These are phyloP conservation scores for Myxozyma lipomycoides DNA, from an alignment of 805 yeast species.

Conservation along the genomic window DNA sequence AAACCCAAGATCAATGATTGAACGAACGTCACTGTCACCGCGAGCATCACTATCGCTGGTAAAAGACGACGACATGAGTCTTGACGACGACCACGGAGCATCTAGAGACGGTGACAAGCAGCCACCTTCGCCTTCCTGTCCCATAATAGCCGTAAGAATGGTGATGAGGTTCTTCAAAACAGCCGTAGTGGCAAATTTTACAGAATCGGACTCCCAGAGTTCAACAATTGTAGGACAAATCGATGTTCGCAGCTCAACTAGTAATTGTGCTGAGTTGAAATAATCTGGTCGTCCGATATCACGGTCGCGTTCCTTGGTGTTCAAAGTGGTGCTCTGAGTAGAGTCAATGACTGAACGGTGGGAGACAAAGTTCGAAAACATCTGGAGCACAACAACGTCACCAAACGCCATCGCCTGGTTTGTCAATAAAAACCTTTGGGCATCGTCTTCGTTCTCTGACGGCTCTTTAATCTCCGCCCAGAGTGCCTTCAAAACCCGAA, in stretches of 20 bases:
- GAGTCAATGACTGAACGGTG: slow-evolving; percentile 33
- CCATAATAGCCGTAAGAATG: slow-evolving; percentile 19
- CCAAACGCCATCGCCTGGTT: slow-evolving; percentile 27
- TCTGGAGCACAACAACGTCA: slow-evolving; percentile 30
- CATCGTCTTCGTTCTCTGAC: slow-evolving; percentile 8
- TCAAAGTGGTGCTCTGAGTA: slow-evolving; percentile 29
- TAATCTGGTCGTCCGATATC: slow-evolving; percentile 25
- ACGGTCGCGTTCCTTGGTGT: slow-evolving; percentile 29
- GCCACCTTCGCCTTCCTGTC: slow-evolving; percentile 22
- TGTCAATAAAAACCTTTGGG: slow-evolving; percentile 14
- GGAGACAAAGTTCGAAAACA: slow-evolving; percentile 29
- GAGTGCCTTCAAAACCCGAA: slow-evolving; percentile 27
- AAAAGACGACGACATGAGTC: slow-evolving; percentile 14
- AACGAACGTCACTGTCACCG: slow-evolving; percentile 30
- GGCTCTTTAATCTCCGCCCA: slow-evolving; percentile 16
- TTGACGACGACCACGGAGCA: slow-evolving; percentile 15
- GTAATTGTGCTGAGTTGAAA: slow-evolving; percentile 33
- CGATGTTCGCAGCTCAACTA: slow-evolving; percentile 34
- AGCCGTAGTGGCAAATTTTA: slow-evolving; percentile 8
- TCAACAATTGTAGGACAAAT: slow-evolving; percentile 24
- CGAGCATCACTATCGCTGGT: too few relatives aligned
- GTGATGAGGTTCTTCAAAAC: slow-evolving; percentile 13
- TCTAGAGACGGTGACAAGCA: slow-evolving; percentile 4
- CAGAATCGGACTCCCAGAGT: slow-evolving; percentile 21
- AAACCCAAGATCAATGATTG: slow-evolving; percentile 29